These are phyloP conservation scores for Pyricularia grisea DNA, from an alignment of 2,329 filamentous ascomycete genomes.

Conservation along the genomic window DNA sequence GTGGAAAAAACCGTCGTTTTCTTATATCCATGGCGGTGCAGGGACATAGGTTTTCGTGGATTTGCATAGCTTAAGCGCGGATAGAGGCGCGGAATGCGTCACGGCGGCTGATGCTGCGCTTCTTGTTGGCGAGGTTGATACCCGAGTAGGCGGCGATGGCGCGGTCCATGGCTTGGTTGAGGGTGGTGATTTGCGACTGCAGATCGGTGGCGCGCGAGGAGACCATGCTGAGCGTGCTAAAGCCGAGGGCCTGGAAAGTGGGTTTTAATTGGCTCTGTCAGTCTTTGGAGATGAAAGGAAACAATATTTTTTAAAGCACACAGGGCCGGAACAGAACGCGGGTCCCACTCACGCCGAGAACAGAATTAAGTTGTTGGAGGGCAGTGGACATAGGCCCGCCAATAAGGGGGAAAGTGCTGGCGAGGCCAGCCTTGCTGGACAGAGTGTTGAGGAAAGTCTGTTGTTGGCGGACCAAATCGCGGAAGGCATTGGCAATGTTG, in stretches of 20 bases:
- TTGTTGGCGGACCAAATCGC: slow-evolving; percentile 19
- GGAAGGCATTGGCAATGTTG: not conserved
- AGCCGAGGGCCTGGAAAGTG: not conserved
- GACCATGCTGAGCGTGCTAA: no score
- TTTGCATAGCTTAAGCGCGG: not conserved
- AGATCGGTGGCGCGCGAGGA: no score
- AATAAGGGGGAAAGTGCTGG: slow-evolving; percentile 17
- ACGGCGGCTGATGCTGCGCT: not conserved
- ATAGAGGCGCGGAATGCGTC: not conserved
- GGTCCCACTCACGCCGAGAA: slow-evolving; percentile 16
- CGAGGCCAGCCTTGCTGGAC: slow-evolving; percentile 23
- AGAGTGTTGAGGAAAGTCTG: slow-evolving; percentile 22
- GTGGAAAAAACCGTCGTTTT: no score
- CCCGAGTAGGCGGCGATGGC: not conserved
- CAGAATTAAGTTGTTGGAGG: slow-evolving; percentile 15
- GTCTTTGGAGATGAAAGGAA: no score
- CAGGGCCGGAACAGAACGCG: no score
- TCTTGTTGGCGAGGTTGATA: not conserved
- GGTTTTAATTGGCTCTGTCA: no score
- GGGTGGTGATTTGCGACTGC: not conserved
- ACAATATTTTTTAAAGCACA: no score
- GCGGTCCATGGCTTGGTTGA: not conserved
- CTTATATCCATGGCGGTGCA: no score
- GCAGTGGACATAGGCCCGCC: slow-evolving; percentile 17
- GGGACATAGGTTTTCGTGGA: no score